Conservation (phyloP, 257 asterid genomes). For the Penstemon newberryi region DNA sequence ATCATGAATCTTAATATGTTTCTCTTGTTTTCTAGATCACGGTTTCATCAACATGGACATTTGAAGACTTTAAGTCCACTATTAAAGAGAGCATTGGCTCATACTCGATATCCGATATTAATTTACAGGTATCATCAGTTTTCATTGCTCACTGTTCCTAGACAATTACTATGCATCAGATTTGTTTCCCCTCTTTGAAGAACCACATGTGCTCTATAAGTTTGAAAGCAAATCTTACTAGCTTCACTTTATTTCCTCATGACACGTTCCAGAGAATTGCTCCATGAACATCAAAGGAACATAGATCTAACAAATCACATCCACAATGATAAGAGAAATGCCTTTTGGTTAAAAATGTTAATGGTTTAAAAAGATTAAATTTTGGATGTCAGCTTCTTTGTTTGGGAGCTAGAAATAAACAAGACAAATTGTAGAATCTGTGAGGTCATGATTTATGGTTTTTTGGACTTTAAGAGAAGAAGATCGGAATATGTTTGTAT, state of each 20-base stretch:
- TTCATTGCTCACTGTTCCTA: constrained; percentile 14
- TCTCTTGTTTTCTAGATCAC: constrained; percentile 49
- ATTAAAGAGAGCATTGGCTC: constrained; percentile 46
- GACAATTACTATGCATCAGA: not conserved
- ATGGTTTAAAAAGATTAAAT: too few species aligned
- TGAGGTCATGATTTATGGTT: too few species aligned
- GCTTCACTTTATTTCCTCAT: not conserved
- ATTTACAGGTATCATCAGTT: constrained; percentile 60
- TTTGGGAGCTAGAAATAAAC: too few species aligned
- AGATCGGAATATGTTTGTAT: too few species aligned
- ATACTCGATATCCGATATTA: constrained; percentile 62
- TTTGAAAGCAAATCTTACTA: not conserved
- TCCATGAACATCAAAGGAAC: too few species aligned
- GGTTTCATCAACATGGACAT: constrained; percentile 67
- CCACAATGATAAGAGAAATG: too few species aligned
- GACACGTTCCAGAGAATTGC: not conserved
- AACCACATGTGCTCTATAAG: not conserved
- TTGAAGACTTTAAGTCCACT: constrained; percentile 72
- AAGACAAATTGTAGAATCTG: too few species aligned
- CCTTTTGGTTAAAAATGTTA: too few species aligned
- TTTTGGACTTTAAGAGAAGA: too few species aligned
- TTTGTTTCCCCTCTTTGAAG: not conserved
- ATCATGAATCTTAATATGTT: constrained; percentile 21
- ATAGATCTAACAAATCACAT: too few species aligned
- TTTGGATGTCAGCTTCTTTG: too few species aligned